Evolutionary conservation across 495 filamentous ascomycete species (phyloP).

Genomic region (Penicillium paradoxum): DNA sequence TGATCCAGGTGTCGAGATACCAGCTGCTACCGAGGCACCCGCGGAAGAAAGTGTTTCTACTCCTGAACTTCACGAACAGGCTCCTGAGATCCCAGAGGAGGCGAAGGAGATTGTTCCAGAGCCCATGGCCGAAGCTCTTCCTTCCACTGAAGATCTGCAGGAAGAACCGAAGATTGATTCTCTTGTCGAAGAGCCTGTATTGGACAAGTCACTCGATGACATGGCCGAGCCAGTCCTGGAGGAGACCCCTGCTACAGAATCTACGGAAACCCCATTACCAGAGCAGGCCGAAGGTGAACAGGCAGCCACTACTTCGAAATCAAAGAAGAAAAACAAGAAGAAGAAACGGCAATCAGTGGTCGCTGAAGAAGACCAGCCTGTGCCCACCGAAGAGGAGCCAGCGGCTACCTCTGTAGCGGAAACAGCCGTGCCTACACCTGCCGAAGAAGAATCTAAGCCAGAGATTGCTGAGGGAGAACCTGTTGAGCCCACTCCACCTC

Average conservation of each 20-base stretch:
- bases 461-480: background rate
- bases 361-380: background rate
- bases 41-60: background rate
- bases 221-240: slow-evolving; percentile 2
- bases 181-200: background rate
- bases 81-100: background rate
- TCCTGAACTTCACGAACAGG: background rate
- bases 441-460: background rate
- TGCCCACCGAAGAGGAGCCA: background rate
- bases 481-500: background rate
- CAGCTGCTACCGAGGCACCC: background rate
- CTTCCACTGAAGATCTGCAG: background rate
- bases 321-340: slow-evolving; percentile 12
- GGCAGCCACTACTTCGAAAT: background rate
- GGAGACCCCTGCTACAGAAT: background rate
- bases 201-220: slow-evolving; percentile 4
- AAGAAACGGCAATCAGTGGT: slow-evolving; percentile 1
- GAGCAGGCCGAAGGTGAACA: slow-evolving; percentile 2
- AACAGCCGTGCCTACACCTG: background rate
- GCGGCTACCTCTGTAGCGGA: no score
- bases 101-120: background rate
- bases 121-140: background rate
- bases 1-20: background rate
- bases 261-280: background rate
- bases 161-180: background rate